These are phyloP conservation scores for Nissolia schottii DNA, from an alignment of 306 rosid genomes.

Conservation along the genomic window DNA sequence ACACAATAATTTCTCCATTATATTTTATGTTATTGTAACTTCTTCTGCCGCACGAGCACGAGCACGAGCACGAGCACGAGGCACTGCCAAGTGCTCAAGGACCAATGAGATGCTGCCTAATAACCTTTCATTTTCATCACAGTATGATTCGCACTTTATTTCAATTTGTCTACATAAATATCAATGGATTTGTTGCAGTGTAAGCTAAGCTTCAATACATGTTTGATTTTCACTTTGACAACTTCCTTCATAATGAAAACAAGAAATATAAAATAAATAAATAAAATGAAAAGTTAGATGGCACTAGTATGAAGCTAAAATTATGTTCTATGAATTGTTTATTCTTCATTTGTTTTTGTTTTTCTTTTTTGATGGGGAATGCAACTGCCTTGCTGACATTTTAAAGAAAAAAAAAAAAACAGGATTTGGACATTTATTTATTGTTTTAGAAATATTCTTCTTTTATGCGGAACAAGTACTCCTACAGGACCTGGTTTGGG, in stretches of 20 bases:
- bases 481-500: neutral
- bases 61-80: too few relatives aligned
- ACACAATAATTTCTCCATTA: too few relatives aligned
- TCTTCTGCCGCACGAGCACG: neutral
- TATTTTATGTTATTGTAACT: too few relatives aligned
- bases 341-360: neutral
- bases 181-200: slow-evolving; percentile 29
- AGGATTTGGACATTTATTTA: neutral
- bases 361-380: neutral
- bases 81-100: neutral
- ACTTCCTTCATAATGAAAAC: slow-evolving; percentile 8
- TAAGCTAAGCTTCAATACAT: slow-evolving; percentile 33
- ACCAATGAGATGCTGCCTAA: neutral
- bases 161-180: neutral
- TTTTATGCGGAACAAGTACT: neutral
- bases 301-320: slow-evolving; percentile 17
- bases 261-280: neutral
- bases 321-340: slow-evolving; percentile 14
- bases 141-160: neutral
- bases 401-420: neutral
- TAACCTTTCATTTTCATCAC: neutral
- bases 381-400: neutral
- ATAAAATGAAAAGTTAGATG: neutral
- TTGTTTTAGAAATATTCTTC: neutral
- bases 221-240: slow-evolving; percentile 14